Percentiles rank a stretch among this genome's conserved stretches.
These are phyloP conservation scores for Suillus spraguei DNA, from an alignment of 768 basidiomycete species.

Conservation along the genomic window DNA sequence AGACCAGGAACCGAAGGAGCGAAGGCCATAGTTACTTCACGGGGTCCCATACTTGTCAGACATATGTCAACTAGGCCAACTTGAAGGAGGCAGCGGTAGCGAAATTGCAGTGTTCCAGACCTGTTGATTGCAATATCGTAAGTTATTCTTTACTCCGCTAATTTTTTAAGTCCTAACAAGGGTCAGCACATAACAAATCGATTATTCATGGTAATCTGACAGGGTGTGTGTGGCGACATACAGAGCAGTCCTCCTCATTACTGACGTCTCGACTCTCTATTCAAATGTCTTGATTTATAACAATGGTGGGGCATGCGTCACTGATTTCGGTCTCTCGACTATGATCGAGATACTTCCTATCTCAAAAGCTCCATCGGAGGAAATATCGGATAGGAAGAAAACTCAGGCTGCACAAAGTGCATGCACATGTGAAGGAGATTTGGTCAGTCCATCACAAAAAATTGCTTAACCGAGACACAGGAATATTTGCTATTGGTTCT, in stretches of 20 bases:
- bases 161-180: not conserved
- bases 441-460: too few relatives aligned
- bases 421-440: too few relatives aligned
- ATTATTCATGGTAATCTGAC: slow-evolving; percentile 14
- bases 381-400: slow-evolving; percentile 50
- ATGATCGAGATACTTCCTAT: slow-evolving; percentile 23
- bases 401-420: too few relatives aligned
- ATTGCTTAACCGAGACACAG: too few relatives aligned
- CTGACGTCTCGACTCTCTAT: not conserved
- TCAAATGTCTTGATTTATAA: slow-evolving; percentile 37
- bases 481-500: too few relatives aligned
- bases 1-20: slow-evolving; percentile 29
- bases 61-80: too few relatives aligned
- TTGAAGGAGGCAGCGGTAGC: too few relatives aligned
- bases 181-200: slow-evolving; percentile 5
- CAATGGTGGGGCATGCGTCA: slow-evolving; percentile 38
- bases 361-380: slow-evolving; percentile 38
- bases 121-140: not conserved
- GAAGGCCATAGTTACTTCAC: too few relatives aligned
- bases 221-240: not conserved
- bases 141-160: not conserved
- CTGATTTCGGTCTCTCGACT: slow-evolving; percentile 28
- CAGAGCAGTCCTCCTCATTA: not conserved
- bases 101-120: too few relatives aligned
- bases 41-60: too few relatives aligned